Evolutionary conservation across 2,329 filamentous ascomycete genomes (phyloP).

Genomic region (Emmonsiellopsis sp.): DNA sequence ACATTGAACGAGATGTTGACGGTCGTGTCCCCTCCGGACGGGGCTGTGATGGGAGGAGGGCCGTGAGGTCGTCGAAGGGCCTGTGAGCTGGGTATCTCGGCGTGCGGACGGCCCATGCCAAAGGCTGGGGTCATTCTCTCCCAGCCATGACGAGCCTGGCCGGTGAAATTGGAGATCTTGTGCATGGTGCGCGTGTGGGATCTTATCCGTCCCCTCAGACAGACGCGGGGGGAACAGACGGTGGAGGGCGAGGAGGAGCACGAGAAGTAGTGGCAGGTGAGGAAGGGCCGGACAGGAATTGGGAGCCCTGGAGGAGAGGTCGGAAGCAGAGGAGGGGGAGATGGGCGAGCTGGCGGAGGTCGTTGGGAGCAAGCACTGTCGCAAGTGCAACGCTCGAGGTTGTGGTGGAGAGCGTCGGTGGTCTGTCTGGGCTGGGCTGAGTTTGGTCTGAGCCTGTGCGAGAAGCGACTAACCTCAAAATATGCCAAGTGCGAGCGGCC

Average conservation of each 20-base stretch:
- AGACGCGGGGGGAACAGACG: constrained; percentile 21
- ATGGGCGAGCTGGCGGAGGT: neutral
- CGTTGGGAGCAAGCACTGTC: neutral
- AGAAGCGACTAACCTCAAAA: neutral
- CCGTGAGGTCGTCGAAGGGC: constrained; percentile 48
- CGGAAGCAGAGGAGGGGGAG: neutral
- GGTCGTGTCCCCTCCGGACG: constrained; percentile 63
- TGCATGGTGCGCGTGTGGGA: constrained; percentile 43
- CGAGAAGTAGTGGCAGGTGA: constrained; percentile 9
- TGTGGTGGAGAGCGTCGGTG: neutral
- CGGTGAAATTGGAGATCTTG: constrained; percentile 60
- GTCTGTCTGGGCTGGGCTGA: constrained; percentile 1
- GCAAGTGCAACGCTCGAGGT: neutral
- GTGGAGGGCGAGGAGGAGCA: constrained; percentile 9
- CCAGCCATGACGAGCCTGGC: constrained; percentile 58
- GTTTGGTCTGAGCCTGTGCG: neutral
- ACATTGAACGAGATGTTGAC: constrained; percentile 97
- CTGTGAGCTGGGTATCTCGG: constrained; percentile 44
- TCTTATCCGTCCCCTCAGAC: constrained; percentile 20
- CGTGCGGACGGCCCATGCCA: constrained; percentile 52
- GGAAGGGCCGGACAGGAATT: neutral
- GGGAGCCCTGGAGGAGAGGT: neutral
- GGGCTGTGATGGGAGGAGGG: constrained; percentile 45
- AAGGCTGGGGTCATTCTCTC: constrained; percentile 59
- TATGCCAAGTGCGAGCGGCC: too few relatives aligned